These are phyloP conservation scores for Rhodotorula glutinis DNA, from an alignment of 1,284 basidiomycete species.

Conservation along the genomic window DNA sequence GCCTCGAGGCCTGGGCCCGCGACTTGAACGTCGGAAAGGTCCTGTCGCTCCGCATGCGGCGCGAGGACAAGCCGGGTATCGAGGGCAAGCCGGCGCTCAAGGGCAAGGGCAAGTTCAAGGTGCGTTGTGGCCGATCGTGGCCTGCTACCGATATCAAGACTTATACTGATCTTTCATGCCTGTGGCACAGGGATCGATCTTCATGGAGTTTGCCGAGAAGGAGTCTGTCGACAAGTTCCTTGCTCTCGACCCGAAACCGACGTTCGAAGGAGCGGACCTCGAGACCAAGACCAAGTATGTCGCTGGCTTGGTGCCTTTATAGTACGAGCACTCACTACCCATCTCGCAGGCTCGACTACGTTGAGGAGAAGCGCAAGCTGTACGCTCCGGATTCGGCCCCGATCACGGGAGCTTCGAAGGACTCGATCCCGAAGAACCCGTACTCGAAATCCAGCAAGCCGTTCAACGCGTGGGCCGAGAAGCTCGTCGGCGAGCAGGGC, in stretches of 20 bases:
- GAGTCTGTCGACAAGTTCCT: slow-evolving; percentile 72
- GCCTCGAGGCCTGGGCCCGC: slow-evolving; percentile 78
- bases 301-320: neutral
- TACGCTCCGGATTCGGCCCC: slow-evolving; percentile 56
- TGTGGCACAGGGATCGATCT: slow-evolving; percentile 72
- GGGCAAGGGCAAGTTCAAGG: slow-evolving; percentile 65
- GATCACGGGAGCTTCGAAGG: slow-evolving; percentile 52
- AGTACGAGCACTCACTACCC: neutral
- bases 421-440: slow-evolving; percentile 52
- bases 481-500: slow-evolving; percentile 44
- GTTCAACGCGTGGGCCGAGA: slow-evolving; percentile 72
- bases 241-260: slow-evolving; percentile 70
- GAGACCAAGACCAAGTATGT: slow-evolving; percentile 81
- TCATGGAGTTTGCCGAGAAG: slow-evolving; percentile 80
- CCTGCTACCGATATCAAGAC: too few relatives aligned
- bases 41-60: slow-evolving; percentile 82
- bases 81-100: slow-evolving; percentile 29
- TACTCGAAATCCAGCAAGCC: slow-evolving; percentile 70
- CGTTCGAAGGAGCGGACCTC: slow-evolving; percentile 65
- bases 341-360: slow-evolving; percentile 70
- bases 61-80: slow-evolving; percentile 52
- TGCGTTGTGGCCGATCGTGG: slow-evolving; percentile 45
- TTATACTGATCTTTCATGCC: neutral
- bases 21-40: slow-evolving; percentile 66
- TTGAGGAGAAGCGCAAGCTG: slow-evolving; percentile 92